phyloP scores from a whole-genome alignment of 208 protist genomes.

The Naegleria gruberi region DNA sequence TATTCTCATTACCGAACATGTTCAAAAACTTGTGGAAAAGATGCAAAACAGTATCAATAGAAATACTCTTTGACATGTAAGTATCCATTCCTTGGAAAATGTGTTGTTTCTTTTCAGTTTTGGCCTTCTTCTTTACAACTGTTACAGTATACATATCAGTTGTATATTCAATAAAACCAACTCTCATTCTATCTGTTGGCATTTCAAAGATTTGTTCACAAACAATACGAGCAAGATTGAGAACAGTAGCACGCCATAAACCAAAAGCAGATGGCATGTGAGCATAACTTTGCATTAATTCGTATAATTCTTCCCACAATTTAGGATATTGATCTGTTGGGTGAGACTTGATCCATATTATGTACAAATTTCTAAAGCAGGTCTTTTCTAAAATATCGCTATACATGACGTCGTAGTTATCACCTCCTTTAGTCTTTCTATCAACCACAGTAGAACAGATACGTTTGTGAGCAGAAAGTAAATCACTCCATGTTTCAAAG shows the following conservation, averaged over 20 bases:
- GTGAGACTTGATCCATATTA: neutral
- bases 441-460: neutral
- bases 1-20: conserved; percentile 10
- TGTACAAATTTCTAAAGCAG: conserved; percentile 4
- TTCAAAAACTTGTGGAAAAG: neutral
- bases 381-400: neutral
- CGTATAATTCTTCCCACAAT: neutral
- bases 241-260: neutral
- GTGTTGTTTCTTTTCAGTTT: neutral
- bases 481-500: conserved; percentile 8
- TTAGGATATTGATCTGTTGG: neutral
- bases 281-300: neutral
- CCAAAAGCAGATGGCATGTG: no score
- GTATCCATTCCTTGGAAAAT: neutral
- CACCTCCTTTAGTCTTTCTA: neutral
- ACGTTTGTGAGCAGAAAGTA: neutral
- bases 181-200: neutral
- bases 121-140: neutral
- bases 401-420: neutral
- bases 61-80: neutral
- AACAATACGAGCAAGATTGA: neutral
- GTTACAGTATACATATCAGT: neutral
- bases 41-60: neutral
- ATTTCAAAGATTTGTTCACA: neutral
- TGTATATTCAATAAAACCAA: neutral